phyloP scores from a whole-genome alignment of 805 yeast species.

The Metschnikowia santaceciliae region DNA sequence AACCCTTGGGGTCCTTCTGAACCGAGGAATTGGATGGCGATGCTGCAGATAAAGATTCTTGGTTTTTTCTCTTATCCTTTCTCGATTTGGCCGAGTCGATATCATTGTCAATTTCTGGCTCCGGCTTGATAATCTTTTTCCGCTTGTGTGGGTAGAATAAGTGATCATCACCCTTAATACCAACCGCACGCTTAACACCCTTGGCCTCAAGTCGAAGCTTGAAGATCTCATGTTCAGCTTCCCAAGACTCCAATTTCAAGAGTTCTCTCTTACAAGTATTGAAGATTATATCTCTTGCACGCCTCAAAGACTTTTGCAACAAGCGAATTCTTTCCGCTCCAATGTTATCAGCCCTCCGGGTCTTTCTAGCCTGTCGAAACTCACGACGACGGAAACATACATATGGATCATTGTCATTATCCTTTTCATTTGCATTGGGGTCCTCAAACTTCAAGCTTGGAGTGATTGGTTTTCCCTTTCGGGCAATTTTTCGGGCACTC shows the following conservation, averaged over 20 bases:
- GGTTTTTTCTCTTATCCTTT: slow-evolving; percentile 16
- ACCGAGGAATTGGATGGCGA: slow-evolving; percentile 5
- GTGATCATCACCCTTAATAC: slow-evolving; percentile 80
- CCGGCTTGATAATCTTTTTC: slow-evolving; percentile 43
- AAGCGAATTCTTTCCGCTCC: slow-evolving; percentile 78
- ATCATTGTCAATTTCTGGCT: slow-evolving; percentile 36
- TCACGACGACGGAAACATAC: slow-evolving; percentile 94
- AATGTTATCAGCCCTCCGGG: slow-evolving; percentile 89
- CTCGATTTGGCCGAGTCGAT: slow-evolving; percentile 10
- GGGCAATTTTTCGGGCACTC: slow-evolving; percentile 65
- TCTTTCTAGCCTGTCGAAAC: slow-evolving; percentile 90
- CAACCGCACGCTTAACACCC: slow-evolving; percentile 66
- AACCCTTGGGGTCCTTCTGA: slow-evolving; percentile 14
- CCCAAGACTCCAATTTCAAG: slow-evolving; percentile 55
- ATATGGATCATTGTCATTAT: slow-evolving; percentile 86
- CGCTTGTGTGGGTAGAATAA: slow-evolving; percentile 75
- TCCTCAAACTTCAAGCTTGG: slow-evolving; percentile 83
- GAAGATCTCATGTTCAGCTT: slow-evolving; percentile 64
- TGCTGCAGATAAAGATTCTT: slow-evolving; percentile 11
- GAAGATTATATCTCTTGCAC: slow-evolving; percentile 66
- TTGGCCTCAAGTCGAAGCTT: slow-evolving; percentile 70
- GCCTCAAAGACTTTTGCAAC: slow-evolving; percentile 70
- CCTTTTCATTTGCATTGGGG: slow-evolving; percentile 69
- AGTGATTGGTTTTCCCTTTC: slow-evolving; percentile 65
- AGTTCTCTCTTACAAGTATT: slow-evolving; percentile 73